A percentile compares a stretch with the other conserved stretches of the same genome.
Conservation (phyloP, 768 basidiomycete species). For the Agaricus blazei region DNA sequence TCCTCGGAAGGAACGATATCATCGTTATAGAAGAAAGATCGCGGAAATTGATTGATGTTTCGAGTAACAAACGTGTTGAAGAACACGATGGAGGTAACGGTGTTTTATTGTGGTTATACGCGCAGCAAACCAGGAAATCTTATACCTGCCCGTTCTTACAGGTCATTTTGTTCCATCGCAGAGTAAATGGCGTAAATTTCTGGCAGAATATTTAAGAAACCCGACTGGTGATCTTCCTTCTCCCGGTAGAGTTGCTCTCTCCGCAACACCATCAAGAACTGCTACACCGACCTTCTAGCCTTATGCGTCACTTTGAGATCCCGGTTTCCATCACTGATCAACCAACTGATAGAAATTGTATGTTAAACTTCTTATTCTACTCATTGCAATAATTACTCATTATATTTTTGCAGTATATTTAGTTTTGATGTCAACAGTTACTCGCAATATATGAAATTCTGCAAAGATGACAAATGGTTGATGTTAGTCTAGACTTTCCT, state of each 20-base stretch:
- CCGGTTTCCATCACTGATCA: too few relatives aligned
- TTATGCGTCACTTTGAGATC: too few relatives aligned
- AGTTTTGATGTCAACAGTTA: neutral
- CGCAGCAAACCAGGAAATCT: neutral
- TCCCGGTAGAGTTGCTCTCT: constrained; percentile 22
- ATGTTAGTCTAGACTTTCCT: neutral
- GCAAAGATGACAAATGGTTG: too few relatives aligned
- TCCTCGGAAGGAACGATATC: constrained; percentile 69
- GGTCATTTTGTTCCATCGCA: constrained; percentile 81
- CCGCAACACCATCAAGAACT: constrained; percentile 10
- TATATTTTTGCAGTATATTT: neutral
- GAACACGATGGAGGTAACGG: constrained; percentile 65
- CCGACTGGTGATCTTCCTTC: constrained; percentile 42
- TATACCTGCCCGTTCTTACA: constrained; percentile 20
- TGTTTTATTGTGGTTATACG: neutral
- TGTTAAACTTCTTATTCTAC: too few relatives aligned
- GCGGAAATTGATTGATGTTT: constrained; percentile 43
- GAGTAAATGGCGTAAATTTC: constrained; percentile 65
- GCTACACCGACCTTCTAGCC: constrained; percentile 9
- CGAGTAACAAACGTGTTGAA: constrained; percentile 54
- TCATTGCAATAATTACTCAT: neutral
- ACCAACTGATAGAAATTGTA: too few relatives aligned
- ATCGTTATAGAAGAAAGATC: constrained; percentile 67
- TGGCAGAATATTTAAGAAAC: constrained; percentile 56
- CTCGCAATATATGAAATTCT: too few relatives aligned